Base-by-base conservation (phyloP, 2,329 filamentous ascomycete species). In the Thelonectria blattea region DNA sequence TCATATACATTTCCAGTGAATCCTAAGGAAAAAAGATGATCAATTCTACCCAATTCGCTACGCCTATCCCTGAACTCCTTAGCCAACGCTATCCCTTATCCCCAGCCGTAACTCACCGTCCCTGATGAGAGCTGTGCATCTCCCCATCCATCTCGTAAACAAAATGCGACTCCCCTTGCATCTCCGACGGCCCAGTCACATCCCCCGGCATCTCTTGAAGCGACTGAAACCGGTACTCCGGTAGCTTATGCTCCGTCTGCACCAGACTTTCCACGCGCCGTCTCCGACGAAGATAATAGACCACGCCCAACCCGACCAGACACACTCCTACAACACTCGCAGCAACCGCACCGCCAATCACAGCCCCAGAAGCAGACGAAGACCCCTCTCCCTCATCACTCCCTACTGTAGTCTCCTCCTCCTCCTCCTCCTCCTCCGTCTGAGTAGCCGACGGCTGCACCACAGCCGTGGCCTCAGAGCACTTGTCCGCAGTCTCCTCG, bases 71-170 rank as follows among this genome's bases (percentile, higher is more conserved):
- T 30, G 8, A 30, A 30, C 27, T 30, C 27, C 27, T 30, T 30
- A 7, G 2, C 27, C 8, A 30, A 30, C 27, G 8, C 8, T 9
- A 10, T 30, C 27, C 27, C 27, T 4, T 30, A 30, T 30, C 27
- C 27, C 4, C 8, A 7, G 9, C 27, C 5, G n/a, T n/a, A n/a
- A n/a, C 27, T 30, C 27, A 30, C 27, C 27, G 27, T 30, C 27
- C 27, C 9, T 9, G 27, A 30, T 30, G 27, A 30, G 27, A 30
- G 27, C 27, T 30, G 27, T 6, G 5, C 27, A 30, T 9, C 5
- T 51, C 52, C 10, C 48, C 30, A 47, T 63, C 62, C 45, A 64
- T 49, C 50, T 66, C 61, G 17, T 66, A 60, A 22, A 64, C 51
- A 62, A 56, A 57, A 46, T 52, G 50, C 18, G 54, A 42, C 46